These are phyloP conservation scores for Paecilomyces sp. DNA, from an alignment of 2,329 filamentous ascomycete genomes.

Conservation along the genomic window DNA sequence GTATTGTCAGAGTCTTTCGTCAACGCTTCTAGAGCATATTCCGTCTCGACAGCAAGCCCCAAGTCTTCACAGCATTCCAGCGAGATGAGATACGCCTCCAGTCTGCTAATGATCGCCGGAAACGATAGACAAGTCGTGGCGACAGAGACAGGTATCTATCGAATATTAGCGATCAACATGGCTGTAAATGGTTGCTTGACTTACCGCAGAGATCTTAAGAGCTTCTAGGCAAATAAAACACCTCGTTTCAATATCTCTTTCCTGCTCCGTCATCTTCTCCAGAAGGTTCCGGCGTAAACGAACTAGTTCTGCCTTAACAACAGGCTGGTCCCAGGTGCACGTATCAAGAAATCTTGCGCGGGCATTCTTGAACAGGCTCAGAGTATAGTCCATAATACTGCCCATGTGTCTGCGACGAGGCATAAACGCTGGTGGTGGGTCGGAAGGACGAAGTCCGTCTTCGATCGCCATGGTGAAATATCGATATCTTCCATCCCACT, in stretches of 20 bases:
- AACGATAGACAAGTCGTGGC: constrained; percentile 68
- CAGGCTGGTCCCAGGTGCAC: constrained; percentile 67
- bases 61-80: constrained; percentile 65
- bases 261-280: constrained; percentile 55
- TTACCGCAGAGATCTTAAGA: constrained; percentile 66
- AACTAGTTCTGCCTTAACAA: constrained; percentile 68
- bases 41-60: constrained; percentile 56
- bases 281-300: constrained; percentile 76
- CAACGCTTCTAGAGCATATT: constrained; percentile 75
- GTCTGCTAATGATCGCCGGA: constrained; percentile 74
- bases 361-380: constrained; percentile 64
- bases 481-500: constrained; percentile 50
- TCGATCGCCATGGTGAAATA: constrained; percentile 45
- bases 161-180: neutral
- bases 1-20: constrained; percentile 89
- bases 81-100: constrained; percentile 76
- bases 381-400: constrained; percentile 76
- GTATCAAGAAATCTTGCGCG: constrained; percentile 38
- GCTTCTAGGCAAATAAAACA: constrained; percentile 73
- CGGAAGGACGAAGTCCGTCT: constrained; percentile 21
- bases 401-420: constrained; percentile 39
- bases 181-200: constrained; percentile 22
- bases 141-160: constrained; percentile 59
- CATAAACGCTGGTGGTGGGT: constrained; percentile 25
- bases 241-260: constrained; percentile 36